phyloP scores from a whole-genome alignment of 1,284 basidiomycete genomes.

The Apiotrichum veenhuisii region DNA sequence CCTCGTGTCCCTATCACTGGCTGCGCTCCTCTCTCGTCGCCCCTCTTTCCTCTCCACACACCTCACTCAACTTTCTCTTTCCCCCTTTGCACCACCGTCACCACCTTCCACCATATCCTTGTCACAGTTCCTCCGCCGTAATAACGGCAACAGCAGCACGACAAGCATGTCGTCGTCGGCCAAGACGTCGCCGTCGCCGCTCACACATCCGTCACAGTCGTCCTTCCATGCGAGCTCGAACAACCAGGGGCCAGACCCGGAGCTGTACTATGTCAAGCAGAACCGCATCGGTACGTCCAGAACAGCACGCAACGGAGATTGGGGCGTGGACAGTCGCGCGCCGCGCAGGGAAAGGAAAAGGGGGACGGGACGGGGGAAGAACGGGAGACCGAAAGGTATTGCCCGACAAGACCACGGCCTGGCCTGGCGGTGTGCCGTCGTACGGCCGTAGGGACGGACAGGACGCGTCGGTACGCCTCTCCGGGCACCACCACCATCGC shows the following conservation, averaged over 20 bases:
- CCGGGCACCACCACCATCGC: no score
- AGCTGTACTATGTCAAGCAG: constrained; percentile 92
- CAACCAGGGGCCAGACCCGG: constrained; percentile 64
- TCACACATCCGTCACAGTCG: constrained; percentile 9
- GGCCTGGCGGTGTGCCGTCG: no score
- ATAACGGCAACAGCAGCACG: neutral
- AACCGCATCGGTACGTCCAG: constrained; percentile 77
- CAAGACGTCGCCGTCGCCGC: neutral
- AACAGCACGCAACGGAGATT: no score
- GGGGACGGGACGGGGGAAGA: no score
- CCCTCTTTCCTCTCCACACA: neutral
- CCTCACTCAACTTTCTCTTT: neutral
- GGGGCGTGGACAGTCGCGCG: no score
- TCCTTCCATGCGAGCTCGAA: constrained; percentile 13
- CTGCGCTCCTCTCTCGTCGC: neutral
- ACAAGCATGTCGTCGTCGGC: neutral
- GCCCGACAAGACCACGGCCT: no score
- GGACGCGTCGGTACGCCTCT: no score
- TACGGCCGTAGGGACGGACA: no score
- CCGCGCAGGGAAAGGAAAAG: no score
- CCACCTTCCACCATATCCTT: neutral
- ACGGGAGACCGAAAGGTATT: no score
- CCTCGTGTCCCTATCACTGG: neutral
- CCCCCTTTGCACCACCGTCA: neutral
- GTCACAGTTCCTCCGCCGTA: neutral